Conservation (phyloP, 768 basidiomycete species). For the Dioszegia aurantiaca region DNA sequence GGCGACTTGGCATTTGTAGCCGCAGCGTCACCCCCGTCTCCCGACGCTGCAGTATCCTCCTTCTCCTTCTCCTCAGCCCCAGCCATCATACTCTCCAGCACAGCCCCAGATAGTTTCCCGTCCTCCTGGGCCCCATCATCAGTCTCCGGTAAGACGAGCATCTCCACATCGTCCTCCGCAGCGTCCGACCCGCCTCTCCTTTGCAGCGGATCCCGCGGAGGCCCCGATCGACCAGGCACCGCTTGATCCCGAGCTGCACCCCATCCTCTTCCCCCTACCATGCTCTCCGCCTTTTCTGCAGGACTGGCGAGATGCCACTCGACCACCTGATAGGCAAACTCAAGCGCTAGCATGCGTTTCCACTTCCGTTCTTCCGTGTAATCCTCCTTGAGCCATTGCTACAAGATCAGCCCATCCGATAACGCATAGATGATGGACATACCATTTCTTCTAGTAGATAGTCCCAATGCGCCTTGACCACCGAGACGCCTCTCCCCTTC, state of each 20-base stretch:
- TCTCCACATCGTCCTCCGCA: conserved; percentile 53
- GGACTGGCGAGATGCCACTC: conserved; percentile 79
- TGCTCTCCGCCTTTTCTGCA: conserved; percentile 63
- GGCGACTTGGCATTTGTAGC: no score
- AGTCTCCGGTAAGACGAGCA: conserved; percentile 26
- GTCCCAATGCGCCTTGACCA: conserved; percentile 78
- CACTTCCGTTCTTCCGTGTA: conserved; percentile 91
- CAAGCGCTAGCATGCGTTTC: conserved; percentile 82
- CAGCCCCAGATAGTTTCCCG: conserved; percentile 15
- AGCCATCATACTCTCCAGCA: conserved; percentile 57
- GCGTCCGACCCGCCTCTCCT: conserved; percentile 5
- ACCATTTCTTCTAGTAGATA: conserved; percentile 96
- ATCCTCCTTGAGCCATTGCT: conserved; percentile 97
- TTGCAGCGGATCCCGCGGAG: neutral
- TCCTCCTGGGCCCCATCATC: conserved; percentile 7
- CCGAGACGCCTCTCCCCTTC: conserved; percentile 78
- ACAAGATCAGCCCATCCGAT: neutral
- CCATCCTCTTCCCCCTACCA: conserved; percentile 54
- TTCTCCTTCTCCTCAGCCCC: conserved; percentile 58
- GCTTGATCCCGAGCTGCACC: conserved; percentile 25
- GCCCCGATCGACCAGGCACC: conserved; percentile 23
- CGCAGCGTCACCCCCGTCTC: no score
- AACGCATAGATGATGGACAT: conserved; percentile 33
- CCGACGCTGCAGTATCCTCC: no score
- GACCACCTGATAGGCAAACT: conserved; percentile 73